Evolutionary conservation across 768 basidiomycete genomes (phyloP).

Genomic region (Serendipita indica): DNA sequence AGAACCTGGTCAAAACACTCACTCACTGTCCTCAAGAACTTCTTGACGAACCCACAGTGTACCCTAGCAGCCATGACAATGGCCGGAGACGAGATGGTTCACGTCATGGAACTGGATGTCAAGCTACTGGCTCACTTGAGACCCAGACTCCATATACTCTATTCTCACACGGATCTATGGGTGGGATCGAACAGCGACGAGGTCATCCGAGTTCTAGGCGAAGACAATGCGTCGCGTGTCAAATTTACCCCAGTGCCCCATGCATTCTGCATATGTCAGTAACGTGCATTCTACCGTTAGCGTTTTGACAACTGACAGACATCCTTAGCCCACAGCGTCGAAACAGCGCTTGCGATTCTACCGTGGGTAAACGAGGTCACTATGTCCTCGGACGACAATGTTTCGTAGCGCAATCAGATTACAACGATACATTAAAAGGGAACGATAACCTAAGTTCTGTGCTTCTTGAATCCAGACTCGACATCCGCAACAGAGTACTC

Average conservation of each 20-base stretch:
- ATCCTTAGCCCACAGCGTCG: neutral
- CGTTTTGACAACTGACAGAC: neutral
- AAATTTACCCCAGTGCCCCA: neutral
- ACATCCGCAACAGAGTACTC: constrained; percentile 67
- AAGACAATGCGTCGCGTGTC: neutral
- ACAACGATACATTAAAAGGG: neutral
- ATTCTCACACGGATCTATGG: neutral
- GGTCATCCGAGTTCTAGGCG: neutral
- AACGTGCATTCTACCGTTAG: neutral
- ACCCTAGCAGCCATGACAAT: neutral
- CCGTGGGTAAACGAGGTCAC: neutral
- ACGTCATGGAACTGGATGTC: neutral
- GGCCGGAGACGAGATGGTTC: neutral
- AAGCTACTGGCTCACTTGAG: neutral
- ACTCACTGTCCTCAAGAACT: neutral
- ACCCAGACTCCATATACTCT: neutral
- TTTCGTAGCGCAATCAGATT: too few species aligned
- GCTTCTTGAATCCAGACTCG: constrained; percentile 61
- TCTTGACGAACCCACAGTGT: neutral
- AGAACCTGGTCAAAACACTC: neutral
- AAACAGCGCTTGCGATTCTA: neutral
- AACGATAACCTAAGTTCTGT: constrained; percentile 22
- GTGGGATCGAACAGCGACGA: neutral
- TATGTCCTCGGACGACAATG: neutral
- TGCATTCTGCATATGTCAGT: neutral